Conservation (phyloP, 129 eudicot genomes). For the Lonicera japonica region DNA sequence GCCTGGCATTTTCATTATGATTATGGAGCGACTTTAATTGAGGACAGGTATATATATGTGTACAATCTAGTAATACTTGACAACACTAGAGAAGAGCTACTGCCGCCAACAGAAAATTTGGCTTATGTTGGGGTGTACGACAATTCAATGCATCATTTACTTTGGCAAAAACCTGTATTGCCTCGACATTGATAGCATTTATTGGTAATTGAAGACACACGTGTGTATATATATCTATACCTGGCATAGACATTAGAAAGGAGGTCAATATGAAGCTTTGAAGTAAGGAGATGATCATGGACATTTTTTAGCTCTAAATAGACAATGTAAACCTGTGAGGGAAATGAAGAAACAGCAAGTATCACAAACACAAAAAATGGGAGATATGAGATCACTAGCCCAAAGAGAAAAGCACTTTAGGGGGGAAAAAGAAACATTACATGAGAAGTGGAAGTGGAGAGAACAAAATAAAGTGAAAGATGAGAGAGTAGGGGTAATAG, state of each 20-base stretch:
- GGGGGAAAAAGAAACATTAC: conserved; percentile 21
- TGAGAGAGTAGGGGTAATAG: conserved; percentile 14
- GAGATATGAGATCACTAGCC: conserved; percentile 21
- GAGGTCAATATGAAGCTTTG: conserved; percentile 43
- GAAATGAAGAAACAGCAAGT: not conserved
- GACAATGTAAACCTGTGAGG: conserved; percentile 64
- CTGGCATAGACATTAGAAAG: conserved; percentile 51
- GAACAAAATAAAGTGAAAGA: conserved; percentile 40
- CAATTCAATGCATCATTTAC: too few species aligned
- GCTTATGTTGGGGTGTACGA: too few species aligned
- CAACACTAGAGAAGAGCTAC: too few species aligned
- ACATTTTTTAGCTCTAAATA: conserved; percentile 49
- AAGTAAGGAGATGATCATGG: conserved; percentile 52
- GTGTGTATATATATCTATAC: conserved; percentile 15
- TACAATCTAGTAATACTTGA: too few species aligned
- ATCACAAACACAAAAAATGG: conserved; percentile 12
- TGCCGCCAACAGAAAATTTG: too few species aligned
- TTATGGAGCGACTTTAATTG: too few species aligned
- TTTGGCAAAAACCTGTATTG: not conserved
- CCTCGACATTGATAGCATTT: not conserved
- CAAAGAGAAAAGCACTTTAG: conserved; percentile 18
- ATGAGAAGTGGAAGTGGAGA: conserved; percentile 42
- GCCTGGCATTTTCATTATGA: too few species aligned
- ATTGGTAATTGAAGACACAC: too few species aligned
- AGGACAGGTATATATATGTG: too few species aligned